Evolutionary conservation across 306 rosid genomes (phyloP).

Genomic region (Gastrolobium bilobum): DNA sequence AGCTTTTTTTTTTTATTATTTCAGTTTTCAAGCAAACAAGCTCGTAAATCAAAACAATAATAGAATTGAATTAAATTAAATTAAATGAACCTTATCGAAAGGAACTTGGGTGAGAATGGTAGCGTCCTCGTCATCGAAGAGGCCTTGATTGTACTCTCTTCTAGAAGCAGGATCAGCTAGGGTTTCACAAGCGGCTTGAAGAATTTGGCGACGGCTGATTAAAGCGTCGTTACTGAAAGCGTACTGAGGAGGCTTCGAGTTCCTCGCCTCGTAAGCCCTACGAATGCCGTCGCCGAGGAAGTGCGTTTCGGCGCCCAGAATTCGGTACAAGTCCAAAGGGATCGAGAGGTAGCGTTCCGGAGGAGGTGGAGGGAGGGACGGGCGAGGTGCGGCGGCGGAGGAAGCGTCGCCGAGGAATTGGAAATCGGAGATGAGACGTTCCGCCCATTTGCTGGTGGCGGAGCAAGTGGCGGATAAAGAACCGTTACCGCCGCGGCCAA

Average conservation of each 20-base stretch:
- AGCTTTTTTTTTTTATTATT: neutral
- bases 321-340: constrained; percentile 78
- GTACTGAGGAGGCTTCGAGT: constrained; percentile 88
- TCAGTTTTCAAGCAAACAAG: neutral
- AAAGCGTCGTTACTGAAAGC: constrained; percentile 85
- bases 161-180: constrained; percentile 72
- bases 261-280: constrained; percentile 84
- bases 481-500: constrained; percentile 15
- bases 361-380: constrained; percentile 54
- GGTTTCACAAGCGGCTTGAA: constrained; percentile 96
- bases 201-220: constrained; percentile 86
- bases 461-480: constrained; percentile 51
- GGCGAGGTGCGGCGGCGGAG: constrained; percentile 64
- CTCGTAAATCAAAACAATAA: neutral
- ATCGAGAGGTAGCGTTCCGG: constrained; percentile 76
- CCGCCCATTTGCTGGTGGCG: constrained; percentile 98
- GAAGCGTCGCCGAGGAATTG: constrained; percentile 84
- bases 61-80: neutral
- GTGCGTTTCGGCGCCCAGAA: constrained; percentile 91
- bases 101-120: constrained; percentile 83
- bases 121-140: constrained; percentile 69
- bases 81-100: constrained; percentile 73
- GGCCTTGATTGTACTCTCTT: constrained; percentile 84
- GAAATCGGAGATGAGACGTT: constrained; percentile 90
- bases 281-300: constrained; percentile 91